Percentiles rank a stretch among this genome's conserved stretches.
Evolutionary conservation across 306 rosid species (phyloP).

Genomic region (Pyrus bretschneideri): DNA sequence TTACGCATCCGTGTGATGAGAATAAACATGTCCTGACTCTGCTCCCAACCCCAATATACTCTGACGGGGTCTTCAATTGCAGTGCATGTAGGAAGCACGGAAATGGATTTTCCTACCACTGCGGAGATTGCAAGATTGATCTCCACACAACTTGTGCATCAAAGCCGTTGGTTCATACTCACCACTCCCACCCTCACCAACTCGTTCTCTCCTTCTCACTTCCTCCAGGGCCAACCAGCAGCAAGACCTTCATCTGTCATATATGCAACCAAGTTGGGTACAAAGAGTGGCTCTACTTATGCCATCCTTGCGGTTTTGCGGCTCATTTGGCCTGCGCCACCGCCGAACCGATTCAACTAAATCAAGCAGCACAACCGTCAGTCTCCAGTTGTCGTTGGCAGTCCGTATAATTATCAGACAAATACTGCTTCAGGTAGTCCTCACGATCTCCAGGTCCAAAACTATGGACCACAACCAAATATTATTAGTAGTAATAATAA

Average conservation of each 20-base stretch:
- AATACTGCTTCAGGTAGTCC: background rate
- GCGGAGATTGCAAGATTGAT: background rate
- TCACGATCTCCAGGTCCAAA: background rate
- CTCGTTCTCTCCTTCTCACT: background rate
- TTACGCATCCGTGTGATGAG: conserved; percentile 2
- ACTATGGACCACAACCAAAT: background rate
- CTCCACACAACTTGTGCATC: background rate
- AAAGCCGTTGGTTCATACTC: background rate
- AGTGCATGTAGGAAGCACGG: conserved; percentile 1
- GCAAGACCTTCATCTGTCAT: background rate
- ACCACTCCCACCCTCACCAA: conserved; percentile 5
- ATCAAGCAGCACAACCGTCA: background rate
- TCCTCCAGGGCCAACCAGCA: background rate
- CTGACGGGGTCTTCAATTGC: background rate
- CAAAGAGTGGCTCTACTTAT: conserved; percentile 9
- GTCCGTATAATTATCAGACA: background rate
- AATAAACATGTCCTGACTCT: background rate
- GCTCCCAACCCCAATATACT: background rate
- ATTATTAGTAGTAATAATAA: background rate
- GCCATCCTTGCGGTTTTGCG: background rate
- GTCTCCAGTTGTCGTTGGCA: background rate
- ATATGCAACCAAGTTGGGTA: background rate
- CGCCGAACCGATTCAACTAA: background rate
- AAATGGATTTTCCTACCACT: conserved; percentile 1
- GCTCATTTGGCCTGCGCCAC: conserved; percentile 3